Conservation (phyloP, 768 basidiomycete genomes). For the Agaricus subrufescens region DNA sequence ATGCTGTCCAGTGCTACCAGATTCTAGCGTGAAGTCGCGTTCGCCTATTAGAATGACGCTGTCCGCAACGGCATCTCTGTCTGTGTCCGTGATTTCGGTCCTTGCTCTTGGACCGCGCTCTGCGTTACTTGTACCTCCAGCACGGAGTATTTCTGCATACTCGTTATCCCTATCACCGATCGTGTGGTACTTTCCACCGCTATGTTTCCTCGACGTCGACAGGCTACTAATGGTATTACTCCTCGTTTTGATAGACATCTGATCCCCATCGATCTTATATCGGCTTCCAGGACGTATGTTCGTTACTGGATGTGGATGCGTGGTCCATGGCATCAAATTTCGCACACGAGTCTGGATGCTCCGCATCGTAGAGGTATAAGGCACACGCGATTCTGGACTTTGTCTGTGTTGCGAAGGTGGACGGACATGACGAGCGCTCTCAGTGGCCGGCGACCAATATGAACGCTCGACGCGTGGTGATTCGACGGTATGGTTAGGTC, state of each 20-base stretch:
- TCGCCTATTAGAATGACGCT: slow-evolving; percentile 13
- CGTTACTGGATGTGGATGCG: not conserved
- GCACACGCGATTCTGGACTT: not conserved
- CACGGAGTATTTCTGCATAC: not conserved
- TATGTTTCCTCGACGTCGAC: slow-evolving; percentile 1
- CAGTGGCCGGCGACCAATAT: slow-evolving; percentile 1
- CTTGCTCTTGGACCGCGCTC: not conserved
- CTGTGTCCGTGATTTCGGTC: slow-evolving; percentile 8
- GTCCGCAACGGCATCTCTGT: slow-evolving; percentile 6
- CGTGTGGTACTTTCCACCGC: not conserved
- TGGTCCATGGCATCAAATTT: slow-evolving; percentile 3
- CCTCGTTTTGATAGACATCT: not conserved
- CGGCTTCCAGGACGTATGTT: not conserved
- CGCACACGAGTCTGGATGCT: not conserved
- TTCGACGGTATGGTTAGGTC: not conserved
- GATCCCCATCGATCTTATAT: slow-evolving; percentile 2
- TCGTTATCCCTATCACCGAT: slow-evolving; percentile 10
- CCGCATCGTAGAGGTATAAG: not conserved
- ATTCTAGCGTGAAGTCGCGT: slow-evolving; percentile 10
- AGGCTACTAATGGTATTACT: slow-evolving; percentile 1
- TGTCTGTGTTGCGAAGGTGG: not conserved
- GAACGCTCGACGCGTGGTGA: slow-evolving; percentile 2
- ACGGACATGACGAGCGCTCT: not conserved
- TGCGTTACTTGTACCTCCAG: not conserved
- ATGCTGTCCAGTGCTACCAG: slow-evolving; percentile 8